phyloP scores from a whole-genome alignment of 208 protist genomes.

The Acanthamoeba rhysodes region DNA sequence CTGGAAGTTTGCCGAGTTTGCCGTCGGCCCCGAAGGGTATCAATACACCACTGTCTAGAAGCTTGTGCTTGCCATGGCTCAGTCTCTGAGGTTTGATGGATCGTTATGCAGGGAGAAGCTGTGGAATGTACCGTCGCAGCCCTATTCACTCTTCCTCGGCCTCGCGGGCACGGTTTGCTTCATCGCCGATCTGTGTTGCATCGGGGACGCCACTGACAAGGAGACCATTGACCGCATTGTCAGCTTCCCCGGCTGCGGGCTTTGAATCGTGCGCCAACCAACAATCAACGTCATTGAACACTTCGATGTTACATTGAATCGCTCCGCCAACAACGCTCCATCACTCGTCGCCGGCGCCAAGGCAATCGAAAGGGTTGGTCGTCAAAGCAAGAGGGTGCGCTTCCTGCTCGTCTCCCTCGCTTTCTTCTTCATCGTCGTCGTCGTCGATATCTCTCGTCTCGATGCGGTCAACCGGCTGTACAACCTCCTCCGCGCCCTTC shows the following conservation, averaged over 20 bases:
- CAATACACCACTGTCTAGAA: too few species aligned
- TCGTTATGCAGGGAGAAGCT: conserved; percentile 10
- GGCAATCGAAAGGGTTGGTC: too few species aligned
- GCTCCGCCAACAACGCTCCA: too few species aligned
- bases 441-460: too few species aligned
- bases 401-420: too few species aligned
- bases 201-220: neutral
- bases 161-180: conserved; percentile 33
- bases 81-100: neutral
- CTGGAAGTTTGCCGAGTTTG: conserved; percentile 45
- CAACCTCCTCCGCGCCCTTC: neutral
- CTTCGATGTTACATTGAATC: too few species aligned
- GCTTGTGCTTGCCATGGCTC: neutral
- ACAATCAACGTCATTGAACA: too few species aligned
- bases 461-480: neutral
- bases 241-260: neutral
- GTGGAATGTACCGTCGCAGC: conserved; percentile 61
- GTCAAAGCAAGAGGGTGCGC: too few species aligned
- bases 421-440: neutral
- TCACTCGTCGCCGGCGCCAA: too few species aligned
- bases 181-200: neutral
- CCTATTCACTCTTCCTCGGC: conserved; percentile 63
- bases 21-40: conserved; percentile 1
- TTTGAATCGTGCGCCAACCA: neutral
- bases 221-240: neutral